phyloP scores from a whole-genome alignment of 2,329 filamentous ascomycete genomes.

The Xylariaceae sp. region DNA sequence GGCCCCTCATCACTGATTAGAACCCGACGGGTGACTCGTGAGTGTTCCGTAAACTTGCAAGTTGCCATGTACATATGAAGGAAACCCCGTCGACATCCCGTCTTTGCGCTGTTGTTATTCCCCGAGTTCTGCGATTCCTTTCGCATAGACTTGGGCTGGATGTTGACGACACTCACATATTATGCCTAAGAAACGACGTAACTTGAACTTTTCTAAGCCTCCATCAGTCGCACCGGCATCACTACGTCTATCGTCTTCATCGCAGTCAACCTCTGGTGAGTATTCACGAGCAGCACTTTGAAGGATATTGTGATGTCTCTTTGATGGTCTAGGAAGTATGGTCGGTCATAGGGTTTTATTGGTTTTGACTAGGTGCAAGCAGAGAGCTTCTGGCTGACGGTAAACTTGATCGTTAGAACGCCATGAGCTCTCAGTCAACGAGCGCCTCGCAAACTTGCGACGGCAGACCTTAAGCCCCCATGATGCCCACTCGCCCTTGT shows the following conservation, averaged over 20 bases:
- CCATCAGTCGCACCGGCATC: slow-evolving; percentile 49
- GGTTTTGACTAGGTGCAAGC: too few relatives aligned
- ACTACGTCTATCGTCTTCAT: slow-evolving; percentile 37
- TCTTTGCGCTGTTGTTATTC: neutral
- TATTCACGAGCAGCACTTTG: neutral
- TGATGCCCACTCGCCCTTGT: slow-evolving; percentile 28
- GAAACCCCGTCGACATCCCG: neutral
- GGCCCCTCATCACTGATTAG: too few relatives aligned
- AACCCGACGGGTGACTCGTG: too few relatives aligned
- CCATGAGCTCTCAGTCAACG: slow-evolving; percentile 49
- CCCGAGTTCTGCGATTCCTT: slow-evolving; percentile 15
- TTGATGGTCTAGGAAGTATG: neutral
- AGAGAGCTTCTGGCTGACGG: neutral
- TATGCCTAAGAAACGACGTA: slow-evolving; percentile 62
- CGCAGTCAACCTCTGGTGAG: slow-evolving; percentile 27
- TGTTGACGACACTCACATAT: slow-evolving; percentile 20
- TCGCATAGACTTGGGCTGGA: slow-evolving; percentile 19
- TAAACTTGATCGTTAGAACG: slow-evolving; percentile 22
- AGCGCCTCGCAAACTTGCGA: slow-evolving; percentile 54
- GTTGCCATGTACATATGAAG: neutral
- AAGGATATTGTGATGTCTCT: neutral
- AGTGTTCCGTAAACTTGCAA: too few relatives aligned
- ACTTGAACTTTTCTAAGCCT: slow-evolving; percentile 53
- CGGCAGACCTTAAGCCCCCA: slow-evolving; percentile 37
- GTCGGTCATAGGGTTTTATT: neutral